These are phyloP conservation scores for Candida ulmi DNA, from an alignment of 805 yeast species.

Conservation along the genomic window DNA sequence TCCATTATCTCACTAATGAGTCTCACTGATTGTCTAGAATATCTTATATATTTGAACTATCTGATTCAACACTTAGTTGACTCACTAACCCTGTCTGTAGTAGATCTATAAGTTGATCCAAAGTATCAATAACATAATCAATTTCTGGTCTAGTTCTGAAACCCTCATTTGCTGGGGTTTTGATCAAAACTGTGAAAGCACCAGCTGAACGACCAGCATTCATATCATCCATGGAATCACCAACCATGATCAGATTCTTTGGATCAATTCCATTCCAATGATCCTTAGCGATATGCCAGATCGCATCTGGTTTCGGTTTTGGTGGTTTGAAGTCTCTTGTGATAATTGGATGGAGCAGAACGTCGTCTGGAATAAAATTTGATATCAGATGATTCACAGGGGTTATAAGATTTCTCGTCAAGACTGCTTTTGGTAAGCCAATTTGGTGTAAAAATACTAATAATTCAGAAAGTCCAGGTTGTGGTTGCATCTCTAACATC, in stretches of 20 bases:
- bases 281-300: conserved; percentile 44
- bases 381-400: conserved; percentile 51
- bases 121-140: conserved; percentile 19
- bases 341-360: conserved; percentile 43
- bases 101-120: conserved; percentile 31
- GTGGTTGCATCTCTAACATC: conserved; percentile 48
- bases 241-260: conserved; percentile 55
- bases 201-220: conserved; percentile 61
- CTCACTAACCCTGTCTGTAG: conserved; percentile 30
- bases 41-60: too few species aligned
- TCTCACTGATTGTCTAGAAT: too few species aligned
- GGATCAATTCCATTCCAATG: conserved; percentile 41
- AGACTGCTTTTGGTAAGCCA: conserved; percentile 44
- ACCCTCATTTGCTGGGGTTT: conserved; percentile 44
- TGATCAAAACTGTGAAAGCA: conserved; percentile 47
- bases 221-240: conserved; percentile 71
- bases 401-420: conserved; percentile 50
- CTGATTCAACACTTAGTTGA: not conserved
- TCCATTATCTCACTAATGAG: conserved; percentile 9
- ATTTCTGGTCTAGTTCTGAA: conserved; percentile 31
- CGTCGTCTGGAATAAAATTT: conserved; percentile 35
- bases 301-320: conserved; percentile 62
- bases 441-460: conserved; percentile 8
- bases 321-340: conserved; percentile 65
- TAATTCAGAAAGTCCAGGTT: conserved; percentile 13